Percentiles rank a stretch among this genome's conserved stretches.
These are phyloP conservation scores for Thymus mandschuricus DNA, from an alignment of 257 asterid genomes.

Conservation along the genomic window DNA sequence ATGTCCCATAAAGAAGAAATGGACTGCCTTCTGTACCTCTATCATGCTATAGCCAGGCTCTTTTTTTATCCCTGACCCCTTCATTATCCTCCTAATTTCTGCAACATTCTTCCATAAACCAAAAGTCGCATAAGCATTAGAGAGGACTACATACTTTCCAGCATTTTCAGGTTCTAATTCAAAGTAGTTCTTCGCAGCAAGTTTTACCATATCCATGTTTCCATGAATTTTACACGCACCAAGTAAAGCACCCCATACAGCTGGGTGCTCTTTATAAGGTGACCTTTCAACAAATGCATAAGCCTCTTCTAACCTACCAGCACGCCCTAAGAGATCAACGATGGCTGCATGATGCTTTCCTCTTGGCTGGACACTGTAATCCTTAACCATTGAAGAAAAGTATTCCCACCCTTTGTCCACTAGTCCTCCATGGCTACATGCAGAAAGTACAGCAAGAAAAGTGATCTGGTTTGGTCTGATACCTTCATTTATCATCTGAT, in stretches of 20 bases:
- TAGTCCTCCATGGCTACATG: slow-evolving; percentile 92
- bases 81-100: slow-evolving; percentile 76
- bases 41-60: slow-evolving; percentile 96
- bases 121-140: slow-evolving; percentile 83
- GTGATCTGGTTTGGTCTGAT: slow-evolving; percentile 84
- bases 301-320: slow-evolving; percentile 87
- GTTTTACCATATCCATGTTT: slow-evolving; percentile 65
- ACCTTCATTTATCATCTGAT: slow-evolving; percentile 81
- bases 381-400: slow-evolving; percentile 73
- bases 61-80: slow-evolving; percentile 77
- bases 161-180: slow-evolving; percentile 83
- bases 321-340: slow-evolving; percentile 89
- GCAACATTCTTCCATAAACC: slow-evolving; percentile 94
- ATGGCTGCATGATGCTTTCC: slow-evolving; percentile 81
- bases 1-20: slow-evolving; percentile 87
- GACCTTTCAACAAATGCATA: slow-evolving; percentile 61
- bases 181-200: slow-evolving; percentile 81
- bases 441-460: slow-evolving; percentile 84
- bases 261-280: slow-evolving; percentile 72
- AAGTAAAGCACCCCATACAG: slow-evolving; percentile 88
- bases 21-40: slow-evolving; percentile 72
- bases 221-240: slow-evolving; percentile 90
- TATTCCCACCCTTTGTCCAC: slow-evolving; percentile 72
- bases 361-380: slow-evolving; percentile 72
- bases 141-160: slow-evolving; percentile 83